Base-by-base conservation (phyloP, 2,329 filamentous ascomycete species). In the Fusarium sp. region DNA sequence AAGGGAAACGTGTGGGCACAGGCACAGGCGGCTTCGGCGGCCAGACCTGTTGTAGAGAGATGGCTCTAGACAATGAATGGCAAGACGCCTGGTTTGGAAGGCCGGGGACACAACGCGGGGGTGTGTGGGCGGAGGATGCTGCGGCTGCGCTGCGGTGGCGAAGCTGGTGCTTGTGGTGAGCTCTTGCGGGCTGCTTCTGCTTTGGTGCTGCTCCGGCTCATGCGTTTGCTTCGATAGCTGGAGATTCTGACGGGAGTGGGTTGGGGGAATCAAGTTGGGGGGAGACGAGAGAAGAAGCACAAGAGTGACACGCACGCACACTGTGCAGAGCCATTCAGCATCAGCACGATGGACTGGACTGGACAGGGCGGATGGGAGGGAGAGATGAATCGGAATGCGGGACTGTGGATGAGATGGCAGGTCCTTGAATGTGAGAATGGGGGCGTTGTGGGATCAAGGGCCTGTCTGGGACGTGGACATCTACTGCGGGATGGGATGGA, bases 311-410 rank as follows among this genome's bases (percentile, higher is more conserved):
- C 64, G 62, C 45, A 73, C 64, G 60, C 71, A 71, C 71, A 74
- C 71, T 73, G 71, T 73, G 67, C 71, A 34, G 64, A 57, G 63
- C 56, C 60, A 62, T 69, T 69, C 66, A 50, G 45, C 45, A 50
- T 50, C 45, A 65, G 69, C 64, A 37, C 57, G 63, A 59, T 61
- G 64, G 57, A 57, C 40, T 11, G 40, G 27, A 27, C 27, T 27
- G 6, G 27, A 29, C 27, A 29, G 27, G 18, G 37, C 18, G 37
- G 37, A 42, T 20, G 61, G 54, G 70, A 73, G 67, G 58, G 57
- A 64, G 71, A 73, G 71, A 72, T 74, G 66, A 65, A 64, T 64
- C 50, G 68, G 71, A 73, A 73, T 73, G 71, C 52, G 63, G 67
- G 64, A 74, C 47, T 64, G 54, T 42, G 69, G 64, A 69, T 68